phyloP scores from a whole-genome alignment of 2,329 filamentous ascomycete species.

The Xylariaceae sp. region DNA sequence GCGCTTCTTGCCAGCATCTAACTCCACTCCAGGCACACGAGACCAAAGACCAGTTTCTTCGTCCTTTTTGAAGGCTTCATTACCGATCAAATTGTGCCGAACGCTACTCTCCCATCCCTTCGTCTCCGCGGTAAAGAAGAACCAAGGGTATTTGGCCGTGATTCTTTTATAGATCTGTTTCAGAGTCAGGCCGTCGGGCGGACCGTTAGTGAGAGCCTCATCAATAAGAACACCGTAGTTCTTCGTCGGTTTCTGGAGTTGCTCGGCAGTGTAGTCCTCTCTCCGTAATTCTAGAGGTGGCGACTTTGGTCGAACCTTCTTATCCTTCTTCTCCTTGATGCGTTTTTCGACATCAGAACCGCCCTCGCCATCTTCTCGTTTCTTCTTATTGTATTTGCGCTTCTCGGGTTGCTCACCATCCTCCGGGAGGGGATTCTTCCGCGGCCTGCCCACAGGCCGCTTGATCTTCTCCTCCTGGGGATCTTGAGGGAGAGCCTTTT shows the following conservation, averaged over 20 bases:
- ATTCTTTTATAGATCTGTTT: slow-evolving; percentile 62
- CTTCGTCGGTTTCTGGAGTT: slow-evolving; percentile 57
- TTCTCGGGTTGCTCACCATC: slow-evolving; percentile 55
- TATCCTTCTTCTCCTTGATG: slow-evolving; percentile 55
- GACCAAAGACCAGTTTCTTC: slow-evolving; percentile 53
- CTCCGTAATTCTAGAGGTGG: slow-evolving; percentile 52
- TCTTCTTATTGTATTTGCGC: slow-evolving; percentile 61
- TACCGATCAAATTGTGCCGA: slow-evolving; percentile 58
- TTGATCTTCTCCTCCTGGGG: slow-evolving; percentile 49
- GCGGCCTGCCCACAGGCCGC: slow-evolving; percentile 59
- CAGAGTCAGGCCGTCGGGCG: slow-evolving; percentile 49
- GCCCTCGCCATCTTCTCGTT: slow-evolving; percentile 52
- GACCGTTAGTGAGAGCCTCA: slow-evolving; percentile 51
- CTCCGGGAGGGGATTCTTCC: slow-evolving; percentile 58
- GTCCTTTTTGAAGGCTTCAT: slow-evolving; percentile 56
- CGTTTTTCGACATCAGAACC: slow-evolving; percentile 52
- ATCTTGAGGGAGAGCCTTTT: slow-evolving; percentile 46
- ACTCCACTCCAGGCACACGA: slow-evolving; percentile 52
- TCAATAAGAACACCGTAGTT: slow-evolving; percentile 58
- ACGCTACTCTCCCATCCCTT: slow-evolving; percentile 63
- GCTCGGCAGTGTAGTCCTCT: slow-evolving; percentile 52
- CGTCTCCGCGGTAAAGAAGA: slow-evolving; percentile 54
- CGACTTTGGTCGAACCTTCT: slow-evolving; percentile 55
- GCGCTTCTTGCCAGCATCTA: slow-evolving; percentile 58
- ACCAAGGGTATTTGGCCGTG: slow-evolving; percentile 53